Conservation (phyloP, 2,329 filamentous ascomycete species). For the Talaromyces sp. region DNA sequence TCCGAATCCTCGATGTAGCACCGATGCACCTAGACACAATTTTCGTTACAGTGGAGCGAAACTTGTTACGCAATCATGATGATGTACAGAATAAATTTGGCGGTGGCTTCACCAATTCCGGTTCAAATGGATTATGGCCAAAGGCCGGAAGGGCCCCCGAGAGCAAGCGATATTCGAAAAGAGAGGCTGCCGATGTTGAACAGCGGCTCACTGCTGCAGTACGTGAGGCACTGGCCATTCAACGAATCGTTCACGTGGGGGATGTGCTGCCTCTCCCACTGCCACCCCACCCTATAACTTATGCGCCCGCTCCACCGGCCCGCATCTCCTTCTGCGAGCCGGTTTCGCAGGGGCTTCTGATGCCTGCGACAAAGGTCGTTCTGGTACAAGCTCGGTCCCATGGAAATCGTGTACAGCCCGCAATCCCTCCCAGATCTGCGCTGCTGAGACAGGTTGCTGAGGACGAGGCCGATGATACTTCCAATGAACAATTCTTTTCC, state of each 20-base stretch:
- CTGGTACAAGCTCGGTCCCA: conserved; percentile 60
- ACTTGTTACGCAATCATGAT: conserved; percentile 77
- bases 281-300: conserved; percentile 80
- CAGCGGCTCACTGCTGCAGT: conserved; percentile 68
- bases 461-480: conserved; percentile 74
- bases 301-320: conserved; percentile 79
- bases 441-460: conserved; percentile 62
- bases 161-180: conserved; percentile 38
- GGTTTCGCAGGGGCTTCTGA: conserved; percentile 81
- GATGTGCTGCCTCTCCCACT: conserved; percentile 79
- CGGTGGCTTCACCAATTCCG: conserved; percentile 56
- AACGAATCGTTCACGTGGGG: conserved; percentile 79
- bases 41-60: conserved; percentile 82
- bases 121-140: conserved; percentile 44
- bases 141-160: conserved; percentile 36
- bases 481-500: conserved; percentile 90
- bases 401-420: conserved; percentile 45
- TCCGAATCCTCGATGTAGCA: conserved; percentile 77
- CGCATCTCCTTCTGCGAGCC: conserved; percentile 93
- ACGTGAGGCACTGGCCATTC: conserved; percentile 70
- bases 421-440: conserved; percentile 52
- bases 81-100: conserved; percentile 83
- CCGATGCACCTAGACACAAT: conserved; percentile 81
- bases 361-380: conserved; percentile 79
- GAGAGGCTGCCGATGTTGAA: conserved; percentile 48